These are phyloP conservation scores for Cordyceps pruinosa DNA, from an alignment of 2,329 filamentous ascomycete genomes.

Conservation along the genomic window DNA sequence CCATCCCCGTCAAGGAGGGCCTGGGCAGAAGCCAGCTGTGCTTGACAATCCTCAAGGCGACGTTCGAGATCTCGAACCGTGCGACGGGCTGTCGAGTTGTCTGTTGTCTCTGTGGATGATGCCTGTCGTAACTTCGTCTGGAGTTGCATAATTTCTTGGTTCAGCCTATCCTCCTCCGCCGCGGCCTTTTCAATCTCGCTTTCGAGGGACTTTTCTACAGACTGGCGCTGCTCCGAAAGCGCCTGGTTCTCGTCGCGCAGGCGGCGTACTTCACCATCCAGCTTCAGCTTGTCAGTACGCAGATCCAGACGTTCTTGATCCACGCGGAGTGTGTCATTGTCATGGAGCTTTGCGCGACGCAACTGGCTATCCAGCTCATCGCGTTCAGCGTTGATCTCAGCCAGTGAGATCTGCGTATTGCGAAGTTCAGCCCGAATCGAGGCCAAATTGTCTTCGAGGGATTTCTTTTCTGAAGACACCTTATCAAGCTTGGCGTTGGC, in stretches of 20 bases:
- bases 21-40: slow-evolving; percentile 30
- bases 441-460: slow-evolving; percentile 56
- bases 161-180: slow-evolving; percentile 57
- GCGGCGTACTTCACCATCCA: slow-evolving; percentile 60
- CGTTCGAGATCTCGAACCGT: slow-evolving; percentile 60
- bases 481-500: slow-evolving; percentile 50
- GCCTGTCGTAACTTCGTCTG: slow-evolving; percentile 39
- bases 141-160: slow-evolving; percentile 46
- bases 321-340: slow-evolving; percentile 51
- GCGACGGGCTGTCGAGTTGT: slow-evolving; percentile 52
- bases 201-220: slow-evolving; percentile 57
- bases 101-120: slow-evolving; percentile 43
- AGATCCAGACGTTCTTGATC: slow-evolving; percentile 65
- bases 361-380: slow-evolving; percentile 60
- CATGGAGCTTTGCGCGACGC: slow-evolving; percentile 45
- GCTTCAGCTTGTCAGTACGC: slow-evolving; percentile 58
- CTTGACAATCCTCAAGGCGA: slow-evolving; percentile 49
- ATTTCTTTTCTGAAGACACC: slow-evolving; percentile 53
- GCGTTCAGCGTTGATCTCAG: slow-evolving; percentile 56
- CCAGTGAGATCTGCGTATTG: slow-evolving; percentile 47
- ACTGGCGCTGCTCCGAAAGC: slow-evolving; percentile 48
- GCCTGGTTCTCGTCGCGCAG: slow-evolving; percentile 57
- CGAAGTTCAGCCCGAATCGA: slow-evolving; percentile 54
- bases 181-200: slow-evolving; percentile 59
- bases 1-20: slow-evolving; percentile 33